Conservation (phyloP, 2,329 filamentous ascomycete species). For the Ophiostoma fasciatum region DNA sequence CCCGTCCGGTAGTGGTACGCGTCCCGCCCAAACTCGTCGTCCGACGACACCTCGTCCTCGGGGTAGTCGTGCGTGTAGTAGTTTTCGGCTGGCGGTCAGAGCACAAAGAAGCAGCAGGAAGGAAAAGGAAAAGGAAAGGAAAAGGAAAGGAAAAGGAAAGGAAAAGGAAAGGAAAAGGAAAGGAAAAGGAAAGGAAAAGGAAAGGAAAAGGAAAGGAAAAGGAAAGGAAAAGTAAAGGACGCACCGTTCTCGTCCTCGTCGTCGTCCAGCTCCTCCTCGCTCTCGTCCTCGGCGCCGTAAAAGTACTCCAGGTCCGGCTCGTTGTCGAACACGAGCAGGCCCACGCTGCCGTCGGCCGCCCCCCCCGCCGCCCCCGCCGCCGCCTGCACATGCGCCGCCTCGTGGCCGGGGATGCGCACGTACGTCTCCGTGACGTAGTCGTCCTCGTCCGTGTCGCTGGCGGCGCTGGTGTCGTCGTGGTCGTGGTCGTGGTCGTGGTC, state of each 20-base stretch:
- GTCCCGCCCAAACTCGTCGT: conserved; percentile 47
- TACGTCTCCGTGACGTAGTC: conserved; percentile 54
- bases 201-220: not conserved
- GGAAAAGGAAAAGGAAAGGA: not conserved
- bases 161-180: not conserved
- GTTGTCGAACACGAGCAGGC: conserved; percentile 40
- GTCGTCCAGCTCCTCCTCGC: conserved; percentile 43
- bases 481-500: conserved; percentile 18
- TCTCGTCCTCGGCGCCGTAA: conserved; percentile 45
- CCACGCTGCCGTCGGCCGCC: conserved; percentile 30
- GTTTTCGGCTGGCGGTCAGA: conserved; percentile 45
- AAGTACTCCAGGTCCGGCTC: conserved; percentile 46
- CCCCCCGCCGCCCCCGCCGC: conserved; percentile 19
- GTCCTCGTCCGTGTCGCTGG: conserved; percentile 31
- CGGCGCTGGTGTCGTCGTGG: conserved; percentile 24
- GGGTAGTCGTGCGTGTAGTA: conserved; percentile 70
- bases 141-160: not conserved
- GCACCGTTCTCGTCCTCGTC: conserved; percentile 53
- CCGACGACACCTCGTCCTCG: conserved; percentile 61
- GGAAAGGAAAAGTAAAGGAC: conserved; percentile 10
- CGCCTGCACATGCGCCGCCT: conserved; percentile 22
- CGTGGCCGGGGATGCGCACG: conserved; percentile 38
- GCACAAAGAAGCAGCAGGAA: not conserved
- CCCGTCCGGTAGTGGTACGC: conserved; percentile 38
- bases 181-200: not conserved